Evolutionary conservation across 2,329 filamentous ascomycete species (phyloP).

Genomic region (Phyllachora maydis): DNA sequence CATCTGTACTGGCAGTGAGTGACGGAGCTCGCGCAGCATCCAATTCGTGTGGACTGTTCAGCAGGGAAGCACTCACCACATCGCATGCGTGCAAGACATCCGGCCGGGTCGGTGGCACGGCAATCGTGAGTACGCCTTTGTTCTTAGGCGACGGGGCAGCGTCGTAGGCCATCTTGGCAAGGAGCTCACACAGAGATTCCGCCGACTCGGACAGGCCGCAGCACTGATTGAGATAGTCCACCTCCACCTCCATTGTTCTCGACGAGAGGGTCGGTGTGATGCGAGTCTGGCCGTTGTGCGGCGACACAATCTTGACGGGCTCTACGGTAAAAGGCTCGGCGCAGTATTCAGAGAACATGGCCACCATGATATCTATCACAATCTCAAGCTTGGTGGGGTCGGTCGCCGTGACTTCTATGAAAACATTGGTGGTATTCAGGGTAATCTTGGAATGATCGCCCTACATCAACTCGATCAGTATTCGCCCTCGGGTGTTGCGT

Average conservation of each 20-base stretch:
- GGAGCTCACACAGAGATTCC: slow-evolving; percentile 54
- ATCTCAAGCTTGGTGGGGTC: slow-evolving; percentile 94
- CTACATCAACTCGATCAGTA: no score
- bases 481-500: no score
- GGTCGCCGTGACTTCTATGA: slow-evolving; percentile 92
- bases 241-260: slow-evolving; percentile 58
- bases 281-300: slow-evolving; percentile 71
- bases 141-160: slow-evolving; percentile 54
- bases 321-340: slow-evolving; percentile 81
- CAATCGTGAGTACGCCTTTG: slow-evolving; percentile 55
- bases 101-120: slow-evolving; percentile 72
- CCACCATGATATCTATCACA: slow-evolving; percentile 83
- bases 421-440: slow-evolving; percentile 74
- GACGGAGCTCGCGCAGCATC: no score
- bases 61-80: slow-evolving; percentile 22
- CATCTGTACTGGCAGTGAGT: slow-evolving; percentile 29
- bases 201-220: slow-evolving; percentile 64
- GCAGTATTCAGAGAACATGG: slow-evolving; percentile 93
- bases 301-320: slow-evolving; percentile 77
- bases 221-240: slow-evolving; percentile 86
- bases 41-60: neutral
- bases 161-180: slow-evolving; percentile 78
- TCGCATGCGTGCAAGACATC: slow-evolving; percentile 94
- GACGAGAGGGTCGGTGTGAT: slow-evolving; percentile 65
- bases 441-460: slow-evolving; percentile 93